These are phyloP conservation scores for Didymella arachidicola DNA, from an alignment of 2,329 filamentous ascomycete genomes.

Conservation along the genomic window DNA sequence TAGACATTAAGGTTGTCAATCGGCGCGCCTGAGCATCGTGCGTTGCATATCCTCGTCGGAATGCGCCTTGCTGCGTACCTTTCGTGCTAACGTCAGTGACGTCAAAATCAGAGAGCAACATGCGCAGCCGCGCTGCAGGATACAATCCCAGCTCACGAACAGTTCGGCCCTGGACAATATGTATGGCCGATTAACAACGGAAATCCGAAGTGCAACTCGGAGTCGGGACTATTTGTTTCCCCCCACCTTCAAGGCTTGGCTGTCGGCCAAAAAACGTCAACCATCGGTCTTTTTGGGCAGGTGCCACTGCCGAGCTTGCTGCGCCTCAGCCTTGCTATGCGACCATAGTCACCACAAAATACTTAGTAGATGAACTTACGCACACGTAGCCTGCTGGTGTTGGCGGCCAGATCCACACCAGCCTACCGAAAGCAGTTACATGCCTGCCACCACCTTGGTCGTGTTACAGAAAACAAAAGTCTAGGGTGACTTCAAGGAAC, in stretches of 20 bases:
- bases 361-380: not conserved
- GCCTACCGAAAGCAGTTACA: no score
- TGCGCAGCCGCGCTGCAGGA: not conserved
- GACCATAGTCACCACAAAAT: not conserved
- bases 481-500: not conserved
- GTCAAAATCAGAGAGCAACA: not conserved
- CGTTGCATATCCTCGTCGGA: not conserved
- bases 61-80: not conserved
- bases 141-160: not conserved
- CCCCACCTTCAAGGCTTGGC: conserved; percentile 6
- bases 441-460: no score
- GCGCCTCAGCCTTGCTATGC: conserved; percentile 4
- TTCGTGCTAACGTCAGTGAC: not conserved
- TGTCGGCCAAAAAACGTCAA: conserved; percentile 10
- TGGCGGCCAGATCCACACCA: no score
- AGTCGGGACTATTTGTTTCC: not conserved
- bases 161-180: not conserved
- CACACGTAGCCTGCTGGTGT: no score
- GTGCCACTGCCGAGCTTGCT: conserved; percentile 7
- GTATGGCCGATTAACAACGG: not conserved
- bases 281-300: conserved; percentile 16
- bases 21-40: not conserved
- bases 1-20: not conserved
- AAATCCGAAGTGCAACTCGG: not conserved
- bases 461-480: not conserved